Evolutionary conservation across 2,329 filamentous ascomycete species (phyloP).

Genomic region (Penicillium thymicola): DNA sequence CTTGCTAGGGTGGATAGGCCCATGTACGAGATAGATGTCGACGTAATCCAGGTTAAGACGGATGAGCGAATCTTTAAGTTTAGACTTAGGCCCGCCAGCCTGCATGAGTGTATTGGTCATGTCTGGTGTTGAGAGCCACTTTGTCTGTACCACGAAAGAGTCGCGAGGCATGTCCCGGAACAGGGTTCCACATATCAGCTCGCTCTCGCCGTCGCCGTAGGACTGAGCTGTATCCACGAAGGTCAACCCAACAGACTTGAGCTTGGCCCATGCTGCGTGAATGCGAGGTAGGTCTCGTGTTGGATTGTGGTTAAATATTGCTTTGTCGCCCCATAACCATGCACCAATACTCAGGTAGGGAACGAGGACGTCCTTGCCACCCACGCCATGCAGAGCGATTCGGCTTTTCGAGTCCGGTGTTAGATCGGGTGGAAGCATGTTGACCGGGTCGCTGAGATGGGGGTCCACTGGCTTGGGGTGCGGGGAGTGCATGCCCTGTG

Average conservation of each 20-base stretch:
- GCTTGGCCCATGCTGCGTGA: constrained; percentile 39
- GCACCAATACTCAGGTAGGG: constrained; percentile 29
- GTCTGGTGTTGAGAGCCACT: constrained; percentile 36
- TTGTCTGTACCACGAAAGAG: constrained; percentile 43
- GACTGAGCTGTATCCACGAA: constrained; percentile 47
- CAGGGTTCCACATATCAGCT: constrained; percentile 43
- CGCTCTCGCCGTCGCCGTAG: constrained; percentile 44
- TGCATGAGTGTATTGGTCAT: constrained; percentile 34
- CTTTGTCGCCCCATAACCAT: constrained; percentile 32
- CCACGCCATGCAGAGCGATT: constrained; percentile 21
- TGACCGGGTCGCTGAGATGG: constrained; percentile 17
- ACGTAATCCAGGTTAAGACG: constrained; percentile 42
- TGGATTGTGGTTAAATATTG: constrained; percentile 34
- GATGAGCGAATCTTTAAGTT: constrained; percentile 38
- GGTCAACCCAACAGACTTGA: constrained; percentile 38
- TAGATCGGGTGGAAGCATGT: constrained; percentile 21
- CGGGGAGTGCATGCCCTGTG: constrained; percentile 19
- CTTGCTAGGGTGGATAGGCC: constrained; percentile 42
- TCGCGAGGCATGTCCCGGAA: constrained; percentile 36
- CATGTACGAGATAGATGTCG: constrained; percentile 46
- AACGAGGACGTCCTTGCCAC: constrained; percentile 24
- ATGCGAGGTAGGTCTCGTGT: constrained; percentile 33
- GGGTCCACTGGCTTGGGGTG: constrained; percentile 21
- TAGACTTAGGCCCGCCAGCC: constrained; percentile 32
- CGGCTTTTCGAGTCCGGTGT: constrained; percentile 20